A percentile compares a stretch with the other conserved stretches of the same genome.
These are phyloP conservation scores for Russula foetens DNA, from an alignment of 768 basidiomycete species.

Conservation along the genomic window DNA sequence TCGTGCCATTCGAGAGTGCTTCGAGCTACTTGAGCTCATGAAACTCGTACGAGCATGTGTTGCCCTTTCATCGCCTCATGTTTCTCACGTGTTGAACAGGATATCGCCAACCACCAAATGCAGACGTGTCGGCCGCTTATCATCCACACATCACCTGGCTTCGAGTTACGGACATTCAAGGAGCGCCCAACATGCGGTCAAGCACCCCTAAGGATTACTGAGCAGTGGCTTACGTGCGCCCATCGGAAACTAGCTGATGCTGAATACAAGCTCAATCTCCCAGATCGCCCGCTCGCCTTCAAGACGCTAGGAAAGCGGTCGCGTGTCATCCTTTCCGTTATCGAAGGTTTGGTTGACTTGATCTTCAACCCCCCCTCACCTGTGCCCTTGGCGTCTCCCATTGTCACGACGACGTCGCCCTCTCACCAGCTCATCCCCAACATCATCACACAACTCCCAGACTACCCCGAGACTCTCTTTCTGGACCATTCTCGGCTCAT, in stretches of 20 bases:
- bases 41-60: conserved; percentile 60
- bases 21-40: conserved; percentile 92
- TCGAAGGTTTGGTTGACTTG: conserved; percentile 57
- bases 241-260: conserved; percentile 12
- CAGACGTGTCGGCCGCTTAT: conserved; percentile 90
- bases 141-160: conserved; percentile 66
- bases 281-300: conserved; percentile 36
- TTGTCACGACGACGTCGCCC: conserved; percentile 26
- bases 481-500: conserved; percentile 68
- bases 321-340: conserved; percentile 23
- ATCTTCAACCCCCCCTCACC: conserved; percentile 47
- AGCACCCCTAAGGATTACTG: conserved; percentile 18
- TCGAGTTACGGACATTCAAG: conserved; percentile 74
- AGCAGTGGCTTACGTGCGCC: conserved; percentile 18
- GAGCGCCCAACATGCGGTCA: conserved; percentile 35
- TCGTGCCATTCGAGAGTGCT: conserved; percentile 68
- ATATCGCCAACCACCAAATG: conserved; percentile 94
- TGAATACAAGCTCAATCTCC: conserved; percentile 25
- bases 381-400: conserved; percentile 29
- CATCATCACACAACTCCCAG: conserved; percentile 30
- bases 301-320: conserved; percentile 18
- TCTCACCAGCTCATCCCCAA: conserved; percentile 23
- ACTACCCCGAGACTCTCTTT: conserved; percentile 71
- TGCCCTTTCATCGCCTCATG: conserved; percentile 12
- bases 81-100: conserved; percentile 40